phyloP scores from a whole-genome alignment of 306 rosid genomes.

The Medicago lupulina region DNA sequence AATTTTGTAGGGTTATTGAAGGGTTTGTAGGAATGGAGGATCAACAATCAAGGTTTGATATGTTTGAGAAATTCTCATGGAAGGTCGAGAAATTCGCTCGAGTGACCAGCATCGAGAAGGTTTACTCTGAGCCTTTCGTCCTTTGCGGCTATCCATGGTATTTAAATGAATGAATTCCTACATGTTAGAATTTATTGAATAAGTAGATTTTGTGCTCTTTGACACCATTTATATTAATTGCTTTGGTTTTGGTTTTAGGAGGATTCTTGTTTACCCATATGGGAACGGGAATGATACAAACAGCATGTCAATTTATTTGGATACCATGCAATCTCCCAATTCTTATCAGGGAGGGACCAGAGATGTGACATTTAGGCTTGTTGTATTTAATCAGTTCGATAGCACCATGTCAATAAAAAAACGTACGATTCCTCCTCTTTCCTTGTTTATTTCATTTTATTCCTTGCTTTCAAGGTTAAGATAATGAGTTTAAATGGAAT shows the following conservation, averaged over 20 bases:
- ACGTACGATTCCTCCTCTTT: not conserved
- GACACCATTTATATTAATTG: not conserved
- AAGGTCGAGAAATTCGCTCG: slow-evolving; percentile 33
- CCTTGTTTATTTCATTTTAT: not conserved
- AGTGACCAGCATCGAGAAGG: not conserved
- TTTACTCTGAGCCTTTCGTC: slow-evolving; percentile 31
- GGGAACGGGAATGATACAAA: not conserved
- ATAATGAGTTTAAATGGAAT: too few species aligned
- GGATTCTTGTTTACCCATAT: not conserved
- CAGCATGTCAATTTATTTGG: slow-evolving; percentile 7
- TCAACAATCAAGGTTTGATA: not conserved
- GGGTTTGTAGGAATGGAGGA: slow-evolving; percentile 10
- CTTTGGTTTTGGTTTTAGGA: slow-evolving; percentile 5
- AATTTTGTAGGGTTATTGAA: not conserved
- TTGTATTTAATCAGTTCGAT: not conserved
- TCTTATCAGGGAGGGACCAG: not conserved
- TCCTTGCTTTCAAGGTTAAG: not conserved
- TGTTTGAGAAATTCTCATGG: slow-evolving; percentile 39
- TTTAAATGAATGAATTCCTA: not conserved
- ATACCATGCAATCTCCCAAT: not conserved
- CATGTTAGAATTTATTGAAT: not conserved
- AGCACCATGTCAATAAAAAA: not conserved
- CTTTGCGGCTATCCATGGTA: slow-evolving; percentile 37
- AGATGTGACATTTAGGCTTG: slow-evolving; percentile 1
- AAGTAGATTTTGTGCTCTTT: not conserved